Base-by-base conservation (phyloP, 2,329 filamentous ascomycete species). In the Metarhizium rileyi region DNA sequence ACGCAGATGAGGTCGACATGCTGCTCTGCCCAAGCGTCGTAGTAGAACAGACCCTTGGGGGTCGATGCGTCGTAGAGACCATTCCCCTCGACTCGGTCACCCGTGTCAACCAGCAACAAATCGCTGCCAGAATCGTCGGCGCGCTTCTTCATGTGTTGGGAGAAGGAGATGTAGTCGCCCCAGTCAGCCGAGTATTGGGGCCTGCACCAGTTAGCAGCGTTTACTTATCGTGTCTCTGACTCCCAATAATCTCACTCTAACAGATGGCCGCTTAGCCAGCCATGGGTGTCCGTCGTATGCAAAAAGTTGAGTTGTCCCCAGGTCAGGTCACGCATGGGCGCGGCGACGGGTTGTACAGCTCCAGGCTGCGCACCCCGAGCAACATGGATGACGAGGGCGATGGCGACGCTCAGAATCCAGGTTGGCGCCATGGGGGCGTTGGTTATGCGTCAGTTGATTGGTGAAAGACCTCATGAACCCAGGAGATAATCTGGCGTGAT, bases 221-320 rank as follows among this genome's bases (percentile, higher is more conserved):
- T 49, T 38, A n/a, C 9, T 38, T 38, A 38, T 4, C 35, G 1
- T 38, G 35, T 16, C 35, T 14, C 35, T 8, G n/a, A 8, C n/a
- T 9, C 4, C 33, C 5, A 40, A 12, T 14, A 2, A 2, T 61
- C 77, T 61, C 72, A 89, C 84, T 98, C 93, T 71, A 90, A 84
- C 5, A 97, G 70, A 73, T 98, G 93, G 1, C 93, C 93, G 9
- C 82, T 89, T 63, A 94, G 84, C 93, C 93, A 98, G 59, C 93
- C 91, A 69, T 97, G 93, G 4, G 87, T 93, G 65, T 97, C 87
- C 38, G 93, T 97, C 0, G 93, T 97, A 63, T 95, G 90, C n/a
- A 98, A 70, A 66, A 95, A 94, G 74, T 97, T 97, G 61, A 97
- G 77, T 65, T 95, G 85, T n/a, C 87, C 90, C 88, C 90, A 96